Conservation (phyloP, 2,329 filamentous ascomycete genomes). For the Fusarium mexicanum region DNA sequence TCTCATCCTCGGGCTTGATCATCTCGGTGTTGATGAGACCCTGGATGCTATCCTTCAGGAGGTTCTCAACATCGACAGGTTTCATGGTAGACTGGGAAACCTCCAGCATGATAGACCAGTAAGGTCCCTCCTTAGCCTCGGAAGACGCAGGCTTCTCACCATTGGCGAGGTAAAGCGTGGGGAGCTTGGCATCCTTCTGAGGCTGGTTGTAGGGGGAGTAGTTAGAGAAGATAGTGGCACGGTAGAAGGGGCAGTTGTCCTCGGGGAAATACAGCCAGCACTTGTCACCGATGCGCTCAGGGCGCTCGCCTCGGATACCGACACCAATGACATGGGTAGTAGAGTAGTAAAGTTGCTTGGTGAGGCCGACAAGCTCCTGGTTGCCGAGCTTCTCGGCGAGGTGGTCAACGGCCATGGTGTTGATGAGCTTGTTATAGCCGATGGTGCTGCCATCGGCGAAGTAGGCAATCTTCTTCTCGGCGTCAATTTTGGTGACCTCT, state of each 20-base stretch:
- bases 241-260: slow-evolving; percentile 98
- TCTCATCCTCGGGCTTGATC: slow-evolving; percentile 90
- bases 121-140: slow-evolving; percentile 85
- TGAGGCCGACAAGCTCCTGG: slow-evolving; percentile 81
- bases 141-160: slow-evolving; percentile 80
- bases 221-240: slow-evolving; percentile 99
- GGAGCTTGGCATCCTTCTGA: slow-evolving; percentile 80
- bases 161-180: slow-evolving; percentile 85
- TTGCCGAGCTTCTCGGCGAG: slow-evolving; percentile 89
- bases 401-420: slow-evolving; percentile 94
- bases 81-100: slow-evolving; percentile 97
- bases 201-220: slow-evolving; percentile 99
- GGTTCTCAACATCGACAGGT: slow-evolving; percentile 85
- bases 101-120: slow-evolving; percentile 99
- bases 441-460: slow-evolving; percentile 87
- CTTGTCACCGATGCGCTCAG: slow-evolving; percentile 98
- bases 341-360: slow-evolving; percentile 95
- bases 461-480: slow-evolving; percentile 82
- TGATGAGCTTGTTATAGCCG: slow-evolving; percentile 91
- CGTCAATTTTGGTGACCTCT: slow-evolving; percentile 86
- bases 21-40: slow-evolving; percentile 98
- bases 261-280: slow-evolving; percentile 99
- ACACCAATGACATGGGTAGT: slow-evolving; percentile 98
- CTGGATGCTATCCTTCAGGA: slow-evolving; percentile 92
- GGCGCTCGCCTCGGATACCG: slow-evolving; percentile 88